Evolutionary conservation across 441 rosid species (phyloP).

Genomic region (Populus hybrid): DNA sequence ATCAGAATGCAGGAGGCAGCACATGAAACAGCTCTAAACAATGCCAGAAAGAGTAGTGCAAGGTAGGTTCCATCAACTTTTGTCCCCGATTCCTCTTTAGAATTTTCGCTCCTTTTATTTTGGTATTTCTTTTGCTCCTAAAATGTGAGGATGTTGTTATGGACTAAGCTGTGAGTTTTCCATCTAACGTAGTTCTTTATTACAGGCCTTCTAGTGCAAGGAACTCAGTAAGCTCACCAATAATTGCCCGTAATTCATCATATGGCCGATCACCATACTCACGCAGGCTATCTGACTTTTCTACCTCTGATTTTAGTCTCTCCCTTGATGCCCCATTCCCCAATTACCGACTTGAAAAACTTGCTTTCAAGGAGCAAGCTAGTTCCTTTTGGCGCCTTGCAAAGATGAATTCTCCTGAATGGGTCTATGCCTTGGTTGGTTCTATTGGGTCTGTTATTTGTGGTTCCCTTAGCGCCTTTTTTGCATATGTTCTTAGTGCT

Average conservation of each 20-base stretch:
- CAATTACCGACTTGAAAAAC: conserved; percentile 77
- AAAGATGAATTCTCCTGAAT: conserved; percentile 97
- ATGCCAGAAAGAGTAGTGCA: conserved; percentile 98
- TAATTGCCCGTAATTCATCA: conserved; percentile 90
- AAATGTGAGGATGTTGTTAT: not conserved
- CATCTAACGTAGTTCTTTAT: conserved; percentile 17
- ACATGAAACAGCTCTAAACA: conserved; percentile 87
- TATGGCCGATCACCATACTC: conserved; percentile 99
- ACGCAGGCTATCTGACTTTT: conserved; percentile 92
- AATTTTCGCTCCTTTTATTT: not conserved
- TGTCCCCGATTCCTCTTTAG: not conserved
- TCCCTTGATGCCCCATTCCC: conserved; percentile 78
- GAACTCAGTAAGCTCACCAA: conserved; percentile 98
- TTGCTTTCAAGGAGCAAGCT: conserved; percentile 91
- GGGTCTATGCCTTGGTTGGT: conserved; percentile 89
- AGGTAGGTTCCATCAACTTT: conserved; percentile 43
- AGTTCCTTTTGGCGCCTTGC: conserved; percentile 91
- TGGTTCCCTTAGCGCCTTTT: conserved; percentile 96
- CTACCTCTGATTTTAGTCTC: conserved; percentile 93
- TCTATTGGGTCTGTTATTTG: conserved; percentile 89
- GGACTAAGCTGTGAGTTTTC: not conserved
- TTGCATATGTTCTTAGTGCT: conserved; percentile 92
- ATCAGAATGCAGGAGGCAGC: conserved; percentile 93
- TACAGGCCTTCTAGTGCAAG: conserved; percentile 98
- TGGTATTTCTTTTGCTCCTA: not conserved